Conservation (phyloP, 257 asterid genomes). For the Solanum appendiculatum region DNA sequence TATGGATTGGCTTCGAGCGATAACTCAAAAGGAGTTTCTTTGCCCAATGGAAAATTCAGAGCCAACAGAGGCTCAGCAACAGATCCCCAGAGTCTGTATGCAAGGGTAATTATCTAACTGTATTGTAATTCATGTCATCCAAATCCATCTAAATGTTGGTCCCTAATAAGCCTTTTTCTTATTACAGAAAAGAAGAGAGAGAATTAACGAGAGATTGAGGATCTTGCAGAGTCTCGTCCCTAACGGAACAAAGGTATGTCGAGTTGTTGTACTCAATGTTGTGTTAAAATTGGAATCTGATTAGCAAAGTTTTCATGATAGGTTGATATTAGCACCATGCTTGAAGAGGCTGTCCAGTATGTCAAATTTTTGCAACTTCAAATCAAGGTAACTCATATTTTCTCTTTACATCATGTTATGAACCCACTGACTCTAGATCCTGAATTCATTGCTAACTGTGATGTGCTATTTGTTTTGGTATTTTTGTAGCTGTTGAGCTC, state of each 20-base stretch:
- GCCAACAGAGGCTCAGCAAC: constrained; percentile 65
- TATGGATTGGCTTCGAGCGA: constrained; percentile 19
- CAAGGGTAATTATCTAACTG: constrained; percentile 49
- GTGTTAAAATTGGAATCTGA: background rate
- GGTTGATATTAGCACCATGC: constrained; percentile 96
- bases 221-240: constrained; percentile 85
- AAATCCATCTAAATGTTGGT: background rate
- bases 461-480: background rate
- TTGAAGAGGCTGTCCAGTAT: constrained; percentile 87
- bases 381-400: constrained; percentile 43
- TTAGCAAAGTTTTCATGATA: background rate
- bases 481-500: constrained; percentile 68
- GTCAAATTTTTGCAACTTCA: constrained; percentile 86
- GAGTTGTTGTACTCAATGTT: background rate
- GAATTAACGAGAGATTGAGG: constrained; percentile 78
- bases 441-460: background rate
- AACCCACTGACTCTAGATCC: background rate
- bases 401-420: background rate
- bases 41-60: constrained; percentile 23
- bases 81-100: constrained; percentile 87
- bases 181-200: constrained; percentile 74
- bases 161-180: background rate
- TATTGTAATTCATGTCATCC: background rate
- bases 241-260: constrained; percentile 71
- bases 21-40: constrained; percentile 32